Evolutionary conservation across 1,139 yeast species (phyloP), one percentile per base, ranked within the genome.

Genomic region (Geotrichum histeridarum): DNA sequence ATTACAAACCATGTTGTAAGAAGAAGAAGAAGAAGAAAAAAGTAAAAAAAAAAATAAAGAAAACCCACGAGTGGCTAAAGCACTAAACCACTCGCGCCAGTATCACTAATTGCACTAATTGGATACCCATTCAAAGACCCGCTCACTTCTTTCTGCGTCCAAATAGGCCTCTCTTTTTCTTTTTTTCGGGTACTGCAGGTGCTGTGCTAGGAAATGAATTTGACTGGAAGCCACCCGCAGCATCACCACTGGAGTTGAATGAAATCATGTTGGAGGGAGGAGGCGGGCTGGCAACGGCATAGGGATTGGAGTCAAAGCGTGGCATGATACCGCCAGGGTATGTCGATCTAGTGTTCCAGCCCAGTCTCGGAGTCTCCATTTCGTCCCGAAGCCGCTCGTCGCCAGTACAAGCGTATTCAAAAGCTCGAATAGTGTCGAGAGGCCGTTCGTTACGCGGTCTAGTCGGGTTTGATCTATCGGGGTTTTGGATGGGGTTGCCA

Each of bases 381-480:
- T 87, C 90, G 57, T 87, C 93, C 54, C 84, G 79, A 73, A 86
- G 84, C 31, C 79, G 70, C 54, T 78, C 74, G 69, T 91, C 96
- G 46, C 97, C 97, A 4, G 96, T 86, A 60, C 93, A 88, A 36
- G 96, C 84, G 67, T 85, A 93, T 73, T 93, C 98, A 71, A 93
- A 93, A 5, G 87, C 80, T 60, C 97, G 77, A 64, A 93, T 90
- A 1, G 99, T 93, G 70, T 94, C 99, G 66, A 93, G 73, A 3
- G 99, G 99, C 63, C 99, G 81, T 73, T 93, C 99, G 70, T 90
- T 90, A 68, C 98, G 80, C 15, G 86, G 73, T 65, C 99, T 80
- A 12, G 97, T 84, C 18, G 99, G 99, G 68, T 93, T 93, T 31
- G 95, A 87, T 63, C 84, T 77, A 69, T 93, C 99, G 4, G 95